Conservation (phyloP, 495 filamentous ascomycete species). For the Xeromyces bisporus region DNA sequence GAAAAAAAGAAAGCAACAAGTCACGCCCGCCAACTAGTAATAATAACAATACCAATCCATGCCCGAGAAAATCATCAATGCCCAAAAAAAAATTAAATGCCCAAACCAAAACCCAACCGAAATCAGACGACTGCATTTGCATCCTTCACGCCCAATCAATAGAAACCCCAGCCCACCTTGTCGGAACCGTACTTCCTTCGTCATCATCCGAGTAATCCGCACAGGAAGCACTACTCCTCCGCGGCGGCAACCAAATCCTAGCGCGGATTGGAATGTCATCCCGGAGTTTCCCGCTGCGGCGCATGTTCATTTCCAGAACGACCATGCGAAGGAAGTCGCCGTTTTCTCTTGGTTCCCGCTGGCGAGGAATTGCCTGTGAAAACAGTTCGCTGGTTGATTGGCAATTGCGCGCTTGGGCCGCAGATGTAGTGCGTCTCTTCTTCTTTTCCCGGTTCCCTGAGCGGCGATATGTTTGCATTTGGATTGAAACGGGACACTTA, state of each 20-base stretch:
- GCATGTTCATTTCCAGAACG: constrained; percentile 96
- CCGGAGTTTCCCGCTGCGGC: constrained; percentile 74
- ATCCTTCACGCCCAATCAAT: constrained; percentile 7
- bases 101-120: too few species aligned
- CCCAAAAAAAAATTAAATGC: too few species aligned
- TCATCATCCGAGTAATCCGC: constrained; percentile 20
- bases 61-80: too few species aligned
- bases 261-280: constrained; percentile 70
- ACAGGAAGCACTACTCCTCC: constrained; percentile 31
- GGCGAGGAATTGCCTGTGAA: constrained; percentile 34
- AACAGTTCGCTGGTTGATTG: too few species aligned
- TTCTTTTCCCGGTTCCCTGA: constrained; percentile 20
- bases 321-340: constrained; percentile 85
- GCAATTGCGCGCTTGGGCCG: constrained; percentile 14
- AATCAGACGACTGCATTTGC: too few species aligned
- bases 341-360: constrained; percentile 85
- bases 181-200: constrained; percentile 19
- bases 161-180: constrained; percentile 27
- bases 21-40: too few species aligned
- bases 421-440: constrained; percentile 16
- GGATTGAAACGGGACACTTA: constrained; percentile 58
- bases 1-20: too few species aligned
- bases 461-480: constrained; percentile 65
- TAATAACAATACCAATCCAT: too few species aligned
- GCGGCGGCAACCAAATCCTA: constrained; percentile 71